Base-by-base conservation (phyloP, 352 stramenopile species). In the Elongisporangium senticosum region DNA sequence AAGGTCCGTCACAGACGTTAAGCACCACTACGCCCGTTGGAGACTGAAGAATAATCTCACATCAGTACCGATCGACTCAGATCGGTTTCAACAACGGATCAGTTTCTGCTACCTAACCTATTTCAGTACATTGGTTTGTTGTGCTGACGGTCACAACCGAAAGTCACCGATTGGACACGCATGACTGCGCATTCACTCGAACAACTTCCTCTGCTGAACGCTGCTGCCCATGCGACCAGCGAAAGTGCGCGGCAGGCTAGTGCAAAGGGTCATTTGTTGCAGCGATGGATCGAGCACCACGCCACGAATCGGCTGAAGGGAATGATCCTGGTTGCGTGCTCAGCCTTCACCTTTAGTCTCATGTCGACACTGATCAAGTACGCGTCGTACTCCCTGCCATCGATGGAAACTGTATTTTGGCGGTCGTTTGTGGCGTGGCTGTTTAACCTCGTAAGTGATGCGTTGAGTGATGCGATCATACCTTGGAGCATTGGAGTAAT, bases 361-460 rank as follows among this genome's bases (percentile, higher is more conserved):
- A 76, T 88, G 55, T 74, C 77, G 21, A 73, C 68, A 14, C 65
- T 87, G n/a, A 68, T 83, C 65, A 86, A 88, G 59, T 77, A 74
- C 37, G 69, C 67, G 39, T 65, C 68, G 10, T 66, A 73, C 39
- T 72, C 71, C n/a, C 67, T 91, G 59, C 65, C 77, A 37, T 69
- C 72, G 14, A 78, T 86, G 59, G 79, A 91, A 59, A 78, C 65
- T 19, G 64, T 89, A 51, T 91, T 88, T 58, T 91, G 79, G 79
- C 77, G 75, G 14, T 82, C 73, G 5, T 58, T 81, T 39, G 69
- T 84, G 13, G 74, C 75, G 13, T 86, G 64, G 72, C 4, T 86
- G 11, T 55, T 87, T 37, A 87, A 74, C 21, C 23, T 84, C 2
- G 78, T 85, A 71, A 51, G 69, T 61, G 24, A 2, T 19, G 33